Base-by-base conservation (phyloP, 1,284 basidiomycete genomes). In the Austroboletus novae-zelandiae region DNA sequence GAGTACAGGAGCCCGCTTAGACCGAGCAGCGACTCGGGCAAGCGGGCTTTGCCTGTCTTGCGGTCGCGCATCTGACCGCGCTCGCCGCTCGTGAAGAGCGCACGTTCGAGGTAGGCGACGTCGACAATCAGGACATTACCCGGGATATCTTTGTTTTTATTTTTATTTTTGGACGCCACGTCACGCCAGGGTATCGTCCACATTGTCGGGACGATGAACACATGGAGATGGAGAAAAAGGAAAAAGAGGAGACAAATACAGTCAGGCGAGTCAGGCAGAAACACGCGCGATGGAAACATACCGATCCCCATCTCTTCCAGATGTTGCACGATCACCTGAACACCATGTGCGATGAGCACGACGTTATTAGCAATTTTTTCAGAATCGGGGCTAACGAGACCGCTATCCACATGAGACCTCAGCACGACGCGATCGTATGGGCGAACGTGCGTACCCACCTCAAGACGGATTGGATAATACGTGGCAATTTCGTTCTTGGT, bases 231-330 rank as follows among this genome's bases (percentile, higher is more conserved):
- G 27, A 10, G 39, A 5, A 14, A 25, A 14, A 0, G 3, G 5
- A 14, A 40, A 20, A 25, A 23, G 5, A 23, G 5, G 39, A 14
- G 23, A 25, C 4, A 11, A 25, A 9, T 14, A 5, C 7, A 13
- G 31, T 43, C 15, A 35, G 23, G n/a, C 40, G 17, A 54, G 29
- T 63, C 42, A 13, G 57, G 60, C 41, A 58, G 60, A n/a, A 63
- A 27, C 37, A 60, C 27, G 56, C 25, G 14, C 52, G 58, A n/a
- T 4, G 30, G 31, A 31, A 34, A 69, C 83, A 61, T 61, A 89
- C 87, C 85, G 59, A 89, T 86, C 67, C 81, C 83, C 77, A 89
- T 81, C 44, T 89, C 86, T 49, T 87, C 83, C 39, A 90, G 70
- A 15, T 79, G 75, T 27, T 78, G 71, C 15, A 89, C 66, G 54